Percentiles rank a stretch among this genome's conserved stretches.
Evolutionary conservation across 805 yeast genomes (phyloP).

Genomic region (Barnettozyma botsteinii): DNA sequence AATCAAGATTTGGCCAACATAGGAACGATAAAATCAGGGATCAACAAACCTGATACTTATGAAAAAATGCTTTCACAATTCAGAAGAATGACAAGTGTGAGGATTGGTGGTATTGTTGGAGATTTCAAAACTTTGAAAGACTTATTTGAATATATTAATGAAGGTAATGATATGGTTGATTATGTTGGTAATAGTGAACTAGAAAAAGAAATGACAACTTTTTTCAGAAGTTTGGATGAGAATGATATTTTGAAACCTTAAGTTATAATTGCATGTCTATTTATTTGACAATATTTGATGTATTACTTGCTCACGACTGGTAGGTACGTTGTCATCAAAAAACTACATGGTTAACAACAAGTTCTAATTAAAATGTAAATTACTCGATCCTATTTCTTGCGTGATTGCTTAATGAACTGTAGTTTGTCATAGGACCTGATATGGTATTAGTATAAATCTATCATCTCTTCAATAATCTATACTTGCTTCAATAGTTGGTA

Average conservation of each 20-base stretch:
- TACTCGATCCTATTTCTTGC: constrained; percentile 5
- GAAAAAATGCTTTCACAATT: constrained; percentile 49
- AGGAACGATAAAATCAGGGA: constrained; percentile 51
- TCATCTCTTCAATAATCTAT: constrained; percentile 7
- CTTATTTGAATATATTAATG: constrained; percentile 25
- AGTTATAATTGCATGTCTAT: neutral
- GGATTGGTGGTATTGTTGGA: constrained; percentile 39
- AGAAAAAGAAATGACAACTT: constrained; percentile 40
- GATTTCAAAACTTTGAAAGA: constrained; percentile 36
- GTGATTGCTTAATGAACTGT: constrained; percentile 16
- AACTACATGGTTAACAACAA: too few species aligned
- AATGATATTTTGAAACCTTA: constrained; percentile 27
- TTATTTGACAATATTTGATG: neutral
- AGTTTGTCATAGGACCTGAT: constrained; percentile 18
- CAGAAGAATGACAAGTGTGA: constrained; percentile 48
- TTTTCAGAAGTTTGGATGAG: constrained; percentile 48
- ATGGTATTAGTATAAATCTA: constrained; percentile 11
- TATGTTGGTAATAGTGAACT: constrained; percentile 40
- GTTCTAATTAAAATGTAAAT: neutral
- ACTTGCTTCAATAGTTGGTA: constrained; percentile 44
- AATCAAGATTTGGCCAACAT: constrained; percentile 50
- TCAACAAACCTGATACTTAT: constrained; percentile 40
- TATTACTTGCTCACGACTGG: too few species aligned
- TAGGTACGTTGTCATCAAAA: too few species aligned
- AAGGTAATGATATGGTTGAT: constrained; percentile 36